These are phyloP conservation scores for Saccharomycopsis hybrid DNA, from an alignment of 1,139 yeast species.

Conservation along the genomic window DNA sequence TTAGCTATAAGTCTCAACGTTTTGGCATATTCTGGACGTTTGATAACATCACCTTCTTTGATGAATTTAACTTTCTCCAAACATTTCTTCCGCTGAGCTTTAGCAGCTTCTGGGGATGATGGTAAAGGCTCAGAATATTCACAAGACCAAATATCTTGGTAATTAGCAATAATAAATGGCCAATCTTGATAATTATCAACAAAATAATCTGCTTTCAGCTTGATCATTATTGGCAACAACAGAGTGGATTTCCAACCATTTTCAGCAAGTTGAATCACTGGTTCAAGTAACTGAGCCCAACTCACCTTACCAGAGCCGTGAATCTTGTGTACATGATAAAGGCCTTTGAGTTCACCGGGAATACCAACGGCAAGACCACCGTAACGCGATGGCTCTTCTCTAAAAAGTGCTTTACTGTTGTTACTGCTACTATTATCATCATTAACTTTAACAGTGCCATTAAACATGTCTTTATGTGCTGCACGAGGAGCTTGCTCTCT, in stretches of 20 bases:
- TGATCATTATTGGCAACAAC: conserved; percentile 39
- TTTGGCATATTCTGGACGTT: conserved; percentile 53
- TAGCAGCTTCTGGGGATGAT: background rate
- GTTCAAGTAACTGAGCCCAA: conserved; percentile 72
- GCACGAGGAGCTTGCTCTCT: conserved; percentile 76
- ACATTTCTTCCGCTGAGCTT: no score
- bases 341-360: conserved; percentile 87
- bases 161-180: conserved; percentile 43
- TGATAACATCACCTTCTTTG: conserved; percentile 50
- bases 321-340: conserved; percentile 48
- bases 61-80: conserved; percentile 29
- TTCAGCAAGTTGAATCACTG: conserved; percentile 64
- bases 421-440: no score
- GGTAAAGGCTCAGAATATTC: conserved; percentile 3
- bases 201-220: conserved; percentile 34
- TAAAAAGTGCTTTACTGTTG: background rate
- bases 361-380: conserved; percentile 85
- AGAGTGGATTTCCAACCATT: conserved; percentile 58
- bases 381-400: conserved; percentile 39
- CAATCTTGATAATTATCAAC: conserved; percentile 37
- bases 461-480: conserved; percentile 64
- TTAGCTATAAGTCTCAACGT: conserved; percentile 63
- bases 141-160: conserved; percentile 24
- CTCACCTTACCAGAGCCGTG: conserved; percentile 67
- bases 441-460: conserved; percentile 27